Evolutionary conservation across 805 yeast genomes (phyloP), one percentile per base, ranked within the genome.

Genomic region (Ogataea populi-albae): DNA sequence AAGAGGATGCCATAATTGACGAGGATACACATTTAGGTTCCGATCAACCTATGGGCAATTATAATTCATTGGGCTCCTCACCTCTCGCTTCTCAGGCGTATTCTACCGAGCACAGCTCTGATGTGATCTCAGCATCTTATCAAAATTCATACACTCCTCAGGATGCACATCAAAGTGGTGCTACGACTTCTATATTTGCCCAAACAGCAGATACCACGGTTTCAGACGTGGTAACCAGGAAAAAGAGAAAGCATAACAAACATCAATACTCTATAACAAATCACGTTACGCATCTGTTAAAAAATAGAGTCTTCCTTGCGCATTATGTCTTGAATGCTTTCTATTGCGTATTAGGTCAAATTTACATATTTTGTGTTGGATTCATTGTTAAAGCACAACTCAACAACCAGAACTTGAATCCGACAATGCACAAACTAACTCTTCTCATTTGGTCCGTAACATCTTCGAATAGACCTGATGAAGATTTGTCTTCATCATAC

Each of bases 361-460:
- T 76, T 57, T 84, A 82, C 52, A 82, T 84, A 18, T 84, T 70
- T 50, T 72, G 84, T 3, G 79, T 84, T 23, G 94, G 94, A 0
- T 83, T 78, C 49, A 69, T 84, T n/a, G 83, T 81, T 7, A 70
- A 64, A 33, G 69, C 73, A 0, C 71, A 69, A 43, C 57, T 62
- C 9, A 59, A 52, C 42, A 53, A 50, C 23, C 43, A 43, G 9
- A 45, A 43, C 26, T 30, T 34, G 19, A 43, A 38, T 22, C 49
- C 46, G 10, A 17, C 37, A 6, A 28, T 40, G 24, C 19, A 37
- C 14, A 35, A 25, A 17, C 18, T 42, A 6, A 19, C 42, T 6
- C 20, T 29, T 9, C 4, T 33, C 4, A 24, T 43, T 15, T 14
- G 38, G 6, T 34, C 30, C 32, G 26, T 23, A 11, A 26, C 19